phyloP scores from a whole-genome alignment of 1,284 basidiomycete genomes.

The Porodaedalea pini region DNA sequence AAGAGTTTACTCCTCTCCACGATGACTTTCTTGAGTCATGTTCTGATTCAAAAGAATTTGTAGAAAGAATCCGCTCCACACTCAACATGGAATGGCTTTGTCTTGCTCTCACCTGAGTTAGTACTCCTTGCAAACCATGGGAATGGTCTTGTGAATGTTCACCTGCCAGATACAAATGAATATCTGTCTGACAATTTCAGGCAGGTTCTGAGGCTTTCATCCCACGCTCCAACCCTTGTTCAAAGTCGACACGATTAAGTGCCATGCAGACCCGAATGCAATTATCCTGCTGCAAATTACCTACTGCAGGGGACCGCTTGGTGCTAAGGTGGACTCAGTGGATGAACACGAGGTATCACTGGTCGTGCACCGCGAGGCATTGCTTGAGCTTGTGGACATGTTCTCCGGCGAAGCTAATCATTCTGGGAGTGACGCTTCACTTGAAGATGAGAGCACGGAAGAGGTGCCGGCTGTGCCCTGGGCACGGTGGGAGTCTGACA shows the following conservation, averaged over 20 bases:
- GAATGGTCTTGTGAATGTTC: slow-evolving; percentile 36
- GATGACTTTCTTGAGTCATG: background rate
- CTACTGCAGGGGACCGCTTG: slow-evolving; percentile 6
- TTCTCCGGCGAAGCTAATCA: slow-evolving; percentile 12
- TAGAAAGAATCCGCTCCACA: slow-evolving; percentile 28
- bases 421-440: background rate
- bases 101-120: slow-evolving; percentile 39
- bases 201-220: slow-evolving; percentile 28
- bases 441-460: background rate
- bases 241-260: slow-evolving; percentile 34
- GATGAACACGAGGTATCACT: slow-evolving; percentile 31
- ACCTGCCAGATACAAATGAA: slow-evolving; percentile 19
- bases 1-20: slow-evolving; percentile 32
- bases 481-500: slow-evolving; percentile 41
- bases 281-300: slow-evolving; percentile 40
- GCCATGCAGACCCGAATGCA: slow-evolving; percentile 43
- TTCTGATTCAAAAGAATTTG: background rate
- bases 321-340: slow-evolving; percentile 2
- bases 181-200: slow-evolving; percentile 8
- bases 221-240: slow-evolving; percentile 32
- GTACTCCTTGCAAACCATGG: slow-evolving; percentile 42
- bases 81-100: slow-evolving; percentile 37
- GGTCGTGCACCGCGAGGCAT: slow-evolving; percentile 37
- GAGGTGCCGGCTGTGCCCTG: slow-evolving; percentile 30
- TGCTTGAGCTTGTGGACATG: slow-evolving; percentile 27